Base-by-base conservation (phyloP, 768 basidiomycete genomes). In the Hortiboletus campestris region DNA sequence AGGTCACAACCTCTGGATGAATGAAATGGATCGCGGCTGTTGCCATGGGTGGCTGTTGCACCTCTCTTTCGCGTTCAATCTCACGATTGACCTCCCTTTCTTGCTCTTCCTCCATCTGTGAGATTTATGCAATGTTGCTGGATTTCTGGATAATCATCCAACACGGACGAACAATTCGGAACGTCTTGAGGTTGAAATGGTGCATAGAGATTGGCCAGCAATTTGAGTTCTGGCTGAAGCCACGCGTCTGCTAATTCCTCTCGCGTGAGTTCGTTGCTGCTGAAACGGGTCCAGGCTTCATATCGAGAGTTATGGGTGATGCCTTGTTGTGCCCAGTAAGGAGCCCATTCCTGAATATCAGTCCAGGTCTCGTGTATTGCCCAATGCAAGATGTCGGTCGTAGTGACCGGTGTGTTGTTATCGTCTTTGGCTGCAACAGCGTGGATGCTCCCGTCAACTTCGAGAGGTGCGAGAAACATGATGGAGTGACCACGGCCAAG, bases 81-180 rank as follows among this genome's bases (percentile, higher is more conserved):
- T 80, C 77, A 39, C 75, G 75, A 6, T 59, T 62, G 11, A 80
- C 67, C 53, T 80, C 78, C 42, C 78, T 65, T 60, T 79, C 79
- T 51, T 79, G 78, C 47, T 80, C 79, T 56, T 80, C 78, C 6
- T 46, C 45, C 45, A 46, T 34, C 45, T 20, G 45, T 19, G 45
- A 46, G 29, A 19, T 31, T 7, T 32, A 32, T 19, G 45, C 45
- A 46, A 2, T 32, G 45, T 31, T 46, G n/a, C 31, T 46, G 45
- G 29, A 46, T 31, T 1, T 46, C 45, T 46, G 29, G 29, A n/a
- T 31, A 31, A 19, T 45, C 44, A 13, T 19, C 45, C 31, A 46
- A 29, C 9, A 32, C 31, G n/a, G 45, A n/a, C 43, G 29, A 45
- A n/a, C 10, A 31, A 31, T 12, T 31, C 12, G 29, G 6, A 17